Base-by-base conservation (phyloP, 2,329 filamentous ascomycete genomes). In the Ampelomyces quisqualis region DNA sequence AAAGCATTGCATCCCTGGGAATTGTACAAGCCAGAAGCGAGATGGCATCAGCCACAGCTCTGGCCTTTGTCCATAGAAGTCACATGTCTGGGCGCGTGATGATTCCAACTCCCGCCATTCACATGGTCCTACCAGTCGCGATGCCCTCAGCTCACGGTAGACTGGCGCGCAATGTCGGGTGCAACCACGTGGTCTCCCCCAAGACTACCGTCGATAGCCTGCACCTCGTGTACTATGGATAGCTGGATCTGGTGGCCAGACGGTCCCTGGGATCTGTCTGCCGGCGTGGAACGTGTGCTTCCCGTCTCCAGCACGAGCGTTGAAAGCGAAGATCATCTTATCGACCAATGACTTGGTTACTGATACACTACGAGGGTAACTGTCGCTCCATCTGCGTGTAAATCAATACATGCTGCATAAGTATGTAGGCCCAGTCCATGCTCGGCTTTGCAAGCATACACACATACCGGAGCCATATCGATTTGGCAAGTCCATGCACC, bases 1-100 rank as follows among this genome's bases (percentile, higher is more conserved):
- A n/a, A n/a, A n/a, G n/a, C n/a, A n/a, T n/a, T n/a, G n/a, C n/a
- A n/a, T n/a, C n/a, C n/a, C n/a, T n/a, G n/a, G n/a, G n/a, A n/a
- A n/a, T n/a, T n/a, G n/a, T n/a, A n/a, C n/a, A n/a, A n/a, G n/a
- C n/a, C n/a, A n/a, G n/a, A n/a, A n/a, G n/a, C n/a, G n/a, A n/a
- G n/a, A n/a, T n/a, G n/a, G n/a, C 47, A 36, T 20, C 46, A 60
- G 57, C 57, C 57, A 55, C 55, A 53, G 44, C 35, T 45, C 44
- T 43, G 31, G 44, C 37, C 32, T 15, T 34, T 33, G 22, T 42
- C 29, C 18, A 26, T 17, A 11, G 7, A 11, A 30, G 43, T 55
- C 52, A 56, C 54, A 57, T 56, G 52, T 28, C n/a, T 27, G 7
- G 13, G 10, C 42, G 44, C 44, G 44, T 53, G 45, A 51, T 42